Base-by-base conservation (phyloP, 148 eudicot genomes). In the Linanthus parryae region DNA sequence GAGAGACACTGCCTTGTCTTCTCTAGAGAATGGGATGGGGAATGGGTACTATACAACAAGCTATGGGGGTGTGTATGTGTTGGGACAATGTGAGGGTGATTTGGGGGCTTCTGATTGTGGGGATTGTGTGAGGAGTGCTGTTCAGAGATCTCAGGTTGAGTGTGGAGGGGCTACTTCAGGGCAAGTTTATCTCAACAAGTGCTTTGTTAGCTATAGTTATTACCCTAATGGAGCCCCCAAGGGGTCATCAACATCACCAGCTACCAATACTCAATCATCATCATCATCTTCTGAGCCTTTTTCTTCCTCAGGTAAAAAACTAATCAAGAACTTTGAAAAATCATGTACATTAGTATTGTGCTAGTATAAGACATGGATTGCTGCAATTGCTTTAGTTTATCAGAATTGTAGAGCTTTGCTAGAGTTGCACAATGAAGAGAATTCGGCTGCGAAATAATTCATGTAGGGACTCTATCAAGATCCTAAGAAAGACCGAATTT, bases 51-150 rank as follows among this genome's bases (percentile, higher is more conserved):
- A 66, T 21, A 63, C 84, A 0, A 79, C 94, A 0, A 77, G 73
- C 30, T 92, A 77, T 69, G 52, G 75, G 16, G 53, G 63, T 19
- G 82, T 92, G 9, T 84, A 73, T 63, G 96, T 67, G 2, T 54
- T 87, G 64, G 98, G 90, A 1, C 98, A 92, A 19, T 92, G 98
- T 55, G 88, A 92, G 36, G 98, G 94, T 1, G 98, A 92, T 74
- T 70, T 87, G 54, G 81, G 90, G 1, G 26, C 52, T 13, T 21
- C 76, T 10, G 98, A 92, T 70, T 92, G 98, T 67, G 83, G 63
- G 30, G 63, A 60, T 10, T 92, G 98, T 65, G 81, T 87, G 18
- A 92, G 66, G 46, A 56, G 56, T 49, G 98, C 98, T 52, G 90
- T 80, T 23, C 84, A 87, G 59, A 84, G 69, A 45, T 80, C 87